Base-by-base conservation (phyloP, 768 basidiomycete genomes). In the Xerocomellus chrysenteron region DNA sequence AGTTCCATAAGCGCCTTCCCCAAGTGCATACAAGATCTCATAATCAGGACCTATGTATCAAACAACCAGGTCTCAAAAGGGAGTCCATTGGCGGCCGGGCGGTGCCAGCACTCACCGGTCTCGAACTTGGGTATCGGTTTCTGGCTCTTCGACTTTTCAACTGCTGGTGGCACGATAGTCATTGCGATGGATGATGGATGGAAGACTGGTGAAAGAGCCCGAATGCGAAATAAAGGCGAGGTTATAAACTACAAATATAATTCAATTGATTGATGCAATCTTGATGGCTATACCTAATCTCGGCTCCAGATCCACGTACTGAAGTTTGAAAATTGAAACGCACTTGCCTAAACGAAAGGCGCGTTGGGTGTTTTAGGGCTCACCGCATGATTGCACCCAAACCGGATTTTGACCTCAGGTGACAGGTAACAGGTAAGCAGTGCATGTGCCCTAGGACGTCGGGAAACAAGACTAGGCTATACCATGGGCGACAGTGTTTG, bases 1-100 rank as follows among this genome's bases (percentile, higher is more conserved):
- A 21, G 89, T 92, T 32, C 94, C 94, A 68, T 94, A 94, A 46
- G 92, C 91, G 52, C 93, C 90, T 75, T 92, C 90, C 45, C 89
- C 90, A 54, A 93, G 85, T 53, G 82, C 78, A 67, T 88, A 82
- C 66, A 90, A 75, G 57, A 91, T 73, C 64, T 86, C 82, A 72
- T 91, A 92, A 68, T 89, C 83, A 50, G 86, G 80, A 59, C 86
- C 87, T 33, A 12, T 89, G 55, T 14, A 16, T 51, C 50, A 56
- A 53, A 50, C 41, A 57, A 56, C 37, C 56, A 60, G 56, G 40
- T 42, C 32, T 43, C 32, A 33, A 32, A 21, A 21, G 21, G 44
- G 19, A 13, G 36, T 39, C 10, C 19, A 14, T 17, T 26, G 24
- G 28, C 33, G 24, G 43, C 14, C 40, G 19, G 41, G 36, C 30